Conservation (phyloP, 441 rosid genomes). For the Caryocar brasiliense region DNA sequence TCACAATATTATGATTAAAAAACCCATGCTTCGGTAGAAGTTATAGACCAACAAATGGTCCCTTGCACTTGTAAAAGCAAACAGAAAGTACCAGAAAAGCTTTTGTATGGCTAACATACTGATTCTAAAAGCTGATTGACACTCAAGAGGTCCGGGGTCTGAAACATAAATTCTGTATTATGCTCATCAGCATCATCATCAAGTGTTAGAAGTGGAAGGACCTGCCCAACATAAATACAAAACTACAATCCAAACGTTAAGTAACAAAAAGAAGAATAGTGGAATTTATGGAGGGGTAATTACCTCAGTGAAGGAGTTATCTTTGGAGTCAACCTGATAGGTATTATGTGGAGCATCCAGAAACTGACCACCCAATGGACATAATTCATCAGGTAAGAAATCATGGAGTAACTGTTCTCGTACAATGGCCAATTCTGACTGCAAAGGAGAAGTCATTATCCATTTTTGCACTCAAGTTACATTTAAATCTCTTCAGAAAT, state of each 20-base stretch:
- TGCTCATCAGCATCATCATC: conserved; percentile 37
- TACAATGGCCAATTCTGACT: conserved; percentile 48
- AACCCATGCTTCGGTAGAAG: no score
- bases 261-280: neutral
- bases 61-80: neutral
- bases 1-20: no score
- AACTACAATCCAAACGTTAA: conserved; percentile 1
- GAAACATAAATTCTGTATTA: conserved; percentile 16
- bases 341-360: conserved; percentile 33
- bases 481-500: neutral
- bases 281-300: neutral
- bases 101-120: conserved; percentile 26
- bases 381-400: conserved; percentile 73
- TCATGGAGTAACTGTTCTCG: conserved; percentile 52
- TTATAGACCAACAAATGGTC: no score
- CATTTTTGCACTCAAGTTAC: neutral
- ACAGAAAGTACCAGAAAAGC: neutral
- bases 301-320: conserved; percentile 25
- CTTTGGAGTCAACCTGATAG: conserved; percentile 30
- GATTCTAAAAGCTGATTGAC: conserved; percentile 62
- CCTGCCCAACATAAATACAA: conserved; percentile 30
- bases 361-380: conserved; percentile 63
- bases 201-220: conserved; percentile 15
- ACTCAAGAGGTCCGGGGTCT: conserved; percentile 31
- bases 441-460: conserved; percentile 17